Percentiles rank a stretch among this genome's conserved stretches.
Conservation (phyloP, 805 yeast species). For the Metschnikowia proteae region DNA sequence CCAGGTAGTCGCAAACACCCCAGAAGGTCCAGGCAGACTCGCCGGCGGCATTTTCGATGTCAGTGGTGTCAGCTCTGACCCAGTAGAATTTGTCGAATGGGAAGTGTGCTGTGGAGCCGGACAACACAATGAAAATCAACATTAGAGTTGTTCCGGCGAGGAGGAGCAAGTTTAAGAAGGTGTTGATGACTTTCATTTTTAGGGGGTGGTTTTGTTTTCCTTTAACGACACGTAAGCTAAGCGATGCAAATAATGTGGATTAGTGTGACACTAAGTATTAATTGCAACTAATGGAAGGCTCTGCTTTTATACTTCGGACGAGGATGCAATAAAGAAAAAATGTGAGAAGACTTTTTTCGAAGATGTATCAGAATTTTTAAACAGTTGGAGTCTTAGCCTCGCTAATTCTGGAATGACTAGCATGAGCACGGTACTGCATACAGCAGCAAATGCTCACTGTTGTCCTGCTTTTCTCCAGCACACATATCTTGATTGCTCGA, state of each 20-base stretch:
- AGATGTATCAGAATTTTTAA: constrained; percentile 5
- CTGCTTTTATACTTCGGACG: constrained; percentile 41
- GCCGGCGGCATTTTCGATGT: constrained; percentile 46
- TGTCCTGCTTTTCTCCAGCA: constrained; percentile 7
- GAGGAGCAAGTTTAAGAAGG: constrained; percentile 36
- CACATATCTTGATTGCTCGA: constrained; percentile 12
- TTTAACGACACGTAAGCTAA: background rate
- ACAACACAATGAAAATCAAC: constrained; percentile 44
- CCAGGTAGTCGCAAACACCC: constrained; percentile 56
- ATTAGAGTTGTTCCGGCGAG: constrained; percentile 45
- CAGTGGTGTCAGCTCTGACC: constrained; percentile 70
- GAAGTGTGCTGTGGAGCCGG: constrained; percentile 20
- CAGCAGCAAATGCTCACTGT: constrained; percentile 9
- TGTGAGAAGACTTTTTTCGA: constrained; percentile 29
- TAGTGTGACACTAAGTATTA: background rate
- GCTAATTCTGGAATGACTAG: constrained; percentile 18
- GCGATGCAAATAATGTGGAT: background rate
- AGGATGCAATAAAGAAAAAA: constrained; percentile 32
- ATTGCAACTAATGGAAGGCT: constrained; percentile 9
- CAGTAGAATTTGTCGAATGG: constrained; percentile 61
- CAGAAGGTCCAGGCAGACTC: constrained; percentile 80
- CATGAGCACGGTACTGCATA: constrained; percentile 11
- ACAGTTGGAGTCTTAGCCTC: constrained; percentile 9
- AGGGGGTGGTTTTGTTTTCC: background rate
- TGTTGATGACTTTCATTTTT: constrained; percentile 30